phyloP scores from a whole-genome alignment of 495 filamentous ascomycete genomes.

The Penicillium soppii region DNA sequence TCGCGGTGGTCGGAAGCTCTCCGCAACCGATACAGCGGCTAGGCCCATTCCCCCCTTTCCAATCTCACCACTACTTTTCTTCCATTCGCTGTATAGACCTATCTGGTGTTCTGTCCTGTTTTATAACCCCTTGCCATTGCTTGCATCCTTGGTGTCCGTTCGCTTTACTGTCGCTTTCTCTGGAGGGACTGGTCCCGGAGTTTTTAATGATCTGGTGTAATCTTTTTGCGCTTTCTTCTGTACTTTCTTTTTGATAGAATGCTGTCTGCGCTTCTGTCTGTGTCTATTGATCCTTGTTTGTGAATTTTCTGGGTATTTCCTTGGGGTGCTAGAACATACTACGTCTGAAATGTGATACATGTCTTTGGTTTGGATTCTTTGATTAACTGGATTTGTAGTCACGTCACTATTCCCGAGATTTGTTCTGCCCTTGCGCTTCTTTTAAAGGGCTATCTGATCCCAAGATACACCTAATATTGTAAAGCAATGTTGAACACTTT shows the following conservation, averaged over 20 bases:
- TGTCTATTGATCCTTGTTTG: slow-evolving; percentile 4
- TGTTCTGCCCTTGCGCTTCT: too few species aligned
- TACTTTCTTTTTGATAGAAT: slow-evolving; percentile 8
- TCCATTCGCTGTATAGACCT: slow-evolving; percentile 32
- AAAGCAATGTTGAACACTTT: too few species aligned
- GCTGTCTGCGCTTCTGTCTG: slow-evolving; percentile 7
- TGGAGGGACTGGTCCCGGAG: slow-evolving; percentile 20
- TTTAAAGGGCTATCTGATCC: too few species aligned
- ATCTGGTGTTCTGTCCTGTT: slow-evolving; percentile 19
- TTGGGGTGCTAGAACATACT: slow-evolving; percentile 8
- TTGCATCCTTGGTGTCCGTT: slow-evolving; percentile 28
- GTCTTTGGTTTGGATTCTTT: too few species aligned
- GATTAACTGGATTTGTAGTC: too few species aligned
- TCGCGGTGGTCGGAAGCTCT: slow-evolving; percentile 85
- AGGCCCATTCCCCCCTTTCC: neutral
- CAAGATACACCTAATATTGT: too few species aligned
- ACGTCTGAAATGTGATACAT: slow-evolving; percentile 15
- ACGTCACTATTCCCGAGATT: too few species aligned
- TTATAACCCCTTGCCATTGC: slow-evolving; percentile 19
- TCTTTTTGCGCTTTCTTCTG: slow-evolving; percentile 13
- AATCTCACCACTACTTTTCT: slow-evolving; percentile 2
- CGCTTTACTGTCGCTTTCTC: slow-evolving; percentile 11
- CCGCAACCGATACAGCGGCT: slow-evolving; percentile 71
- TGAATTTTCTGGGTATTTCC: neutral
- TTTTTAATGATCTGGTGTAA: slow-evolving; percentile 26